Base-by-base conservation (phyloP, 768 basidiomycete species). In the Amanita rimosa region DNA sequence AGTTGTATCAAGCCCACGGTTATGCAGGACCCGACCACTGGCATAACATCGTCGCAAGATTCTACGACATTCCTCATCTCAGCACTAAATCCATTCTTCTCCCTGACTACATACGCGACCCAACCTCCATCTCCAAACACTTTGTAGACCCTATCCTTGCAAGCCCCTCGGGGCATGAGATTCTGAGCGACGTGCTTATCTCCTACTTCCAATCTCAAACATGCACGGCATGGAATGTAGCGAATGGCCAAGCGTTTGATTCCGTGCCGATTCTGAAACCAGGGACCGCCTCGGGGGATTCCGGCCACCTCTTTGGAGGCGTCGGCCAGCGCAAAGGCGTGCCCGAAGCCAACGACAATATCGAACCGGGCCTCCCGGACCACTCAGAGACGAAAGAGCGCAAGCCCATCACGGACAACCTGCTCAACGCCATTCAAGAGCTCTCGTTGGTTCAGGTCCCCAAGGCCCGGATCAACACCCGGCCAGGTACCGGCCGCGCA, bases 21-120 rank as follows among this genome's bases (percentile, higher is more conserved):
- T 96, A 87, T 59, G 81, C 80, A 3, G 94, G 95, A 1, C 86
- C 94, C 1, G 94, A 96, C 60, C 79, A 90, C 57, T 81, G 81
- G 73, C 95, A 99, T 63, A 83, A 75, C 54, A 67, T 85, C 49
- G 93, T 97, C 1, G 89, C 96, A 1, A 92, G 94, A 60, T 98
- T 92, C 69, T 99, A 99, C 69, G 96, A 99, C 61, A 79, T 97
- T 22, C 94, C 95, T 0, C 90, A 98, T 62, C 70, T 99, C 58
- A 88, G 84, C 64, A 76, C 80, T 52, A 95, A 95, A 64, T 77
- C 91, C 10, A 67, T 85, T 26, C 63, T 95, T 2, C 95, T 90
- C 65, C 78, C 85, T 3, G 71, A 80, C 49, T 97, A 93, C 67
- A 82, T 98, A 64, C 63, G 70, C 26, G 74, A 83, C 56, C 85